Conservation (phyloP, 257 asterid genomes). For the Salvia splendens region DNA sequence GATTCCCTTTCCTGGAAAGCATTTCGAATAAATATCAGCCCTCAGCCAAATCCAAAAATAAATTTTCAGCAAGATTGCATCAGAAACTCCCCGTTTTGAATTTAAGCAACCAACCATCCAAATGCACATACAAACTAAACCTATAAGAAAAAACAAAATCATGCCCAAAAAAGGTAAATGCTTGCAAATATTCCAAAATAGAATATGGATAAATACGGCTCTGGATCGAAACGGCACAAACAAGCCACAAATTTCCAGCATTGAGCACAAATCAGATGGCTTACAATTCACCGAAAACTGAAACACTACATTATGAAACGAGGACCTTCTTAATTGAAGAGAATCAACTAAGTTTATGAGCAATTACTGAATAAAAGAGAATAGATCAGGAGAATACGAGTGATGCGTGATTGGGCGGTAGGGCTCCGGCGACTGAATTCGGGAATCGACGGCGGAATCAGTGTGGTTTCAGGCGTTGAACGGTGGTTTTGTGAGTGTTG, state of each 20-base stretch:
- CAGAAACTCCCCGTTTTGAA: not conserved
- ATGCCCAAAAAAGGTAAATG: slow-evolving; percentile 2
- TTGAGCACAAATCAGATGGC: slow-evolving; percentile 2
- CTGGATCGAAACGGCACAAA: slow-evolving; percentile 13
- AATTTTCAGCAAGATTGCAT: slow-evolving; percentile 20
- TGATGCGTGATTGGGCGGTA: slow-evolving; percentile 23
- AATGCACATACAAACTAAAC: slow-evolving; percentile 19
- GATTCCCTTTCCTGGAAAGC: slow-evolving; percentile 29
- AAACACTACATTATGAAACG: slow-evolving; percentile 10
- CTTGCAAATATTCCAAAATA: not conserved
- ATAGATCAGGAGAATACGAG: slow-evolving; percentile 34
- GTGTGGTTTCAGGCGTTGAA: slow-evolving; percentile 31
- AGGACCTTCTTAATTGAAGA: slow-evolving; percentile 18
- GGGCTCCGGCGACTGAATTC: slow-evolving; percentile 30
- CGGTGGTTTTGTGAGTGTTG: slow-evolving; percentile 40
- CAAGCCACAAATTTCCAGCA: slow-evolving; percentile 17
- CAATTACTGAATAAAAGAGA: slow-evolving; percentile 8
- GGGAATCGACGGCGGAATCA: slow-evolving; percentile 36
- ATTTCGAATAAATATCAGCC: slow-evolving; percentile 24
- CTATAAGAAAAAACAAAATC: no score
- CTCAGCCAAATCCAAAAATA: not conserved
- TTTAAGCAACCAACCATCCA: slow-evolving; percentile 10
- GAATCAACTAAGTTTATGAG: not conserved
- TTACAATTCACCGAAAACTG: not conserved
- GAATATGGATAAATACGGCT: slow-evolving; percentile 11